phyloP scores from a whole-genome alignment of 2,329 filamentous ascomycete genomes.

The Ilyonectria sp. region DNA sequence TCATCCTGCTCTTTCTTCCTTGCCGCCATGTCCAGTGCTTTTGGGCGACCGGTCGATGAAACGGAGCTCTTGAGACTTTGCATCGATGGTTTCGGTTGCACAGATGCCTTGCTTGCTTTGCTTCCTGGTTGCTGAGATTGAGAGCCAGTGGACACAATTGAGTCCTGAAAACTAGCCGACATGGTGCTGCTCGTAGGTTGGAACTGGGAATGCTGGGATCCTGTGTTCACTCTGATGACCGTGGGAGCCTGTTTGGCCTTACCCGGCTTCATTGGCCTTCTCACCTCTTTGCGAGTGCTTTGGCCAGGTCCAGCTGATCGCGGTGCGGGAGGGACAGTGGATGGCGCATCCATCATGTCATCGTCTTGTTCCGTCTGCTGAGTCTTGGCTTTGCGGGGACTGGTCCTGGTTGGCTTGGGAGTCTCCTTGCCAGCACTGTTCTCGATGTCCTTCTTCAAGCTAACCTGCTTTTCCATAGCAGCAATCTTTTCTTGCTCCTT shows the following conservation, averaged over 20 bases:
- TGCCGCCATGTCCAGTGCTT: conserved; percentile 81
- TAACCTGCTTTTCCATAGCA: conserved; percentile 67
- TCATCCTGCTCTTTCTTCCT: conserved; percentile 91
- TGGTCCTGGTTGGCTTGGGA: conserved; percentile 63
- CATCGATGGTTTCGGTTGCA: conserved; percentile 70
- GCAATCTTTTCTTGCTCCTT: conserved; percentile 70
- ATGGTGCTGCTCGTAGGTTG: conserved; percentile 72
- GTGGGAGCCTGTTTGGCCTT: conserved; percentile 78
- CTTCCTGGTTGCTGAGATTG: conserved; percentile 65
- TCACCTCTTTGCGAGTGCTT: conserved; percentile 66
- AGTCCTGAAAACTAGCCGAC: conserved; percentile 71
- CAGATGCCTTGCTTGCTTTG: conserved; percentile 78
- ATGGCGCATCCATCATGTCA: conserved; percentile 71
- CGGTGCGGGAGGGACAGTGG: conserved; percentile 71
- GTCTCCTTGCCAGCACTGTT: conserved; percentile 57
- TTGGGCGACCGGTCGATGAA: conserved; percentile 75
- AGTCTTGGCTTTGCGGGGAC: conserved; percentile 66
- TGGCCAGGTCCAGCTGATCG: conserved; percentile 65
- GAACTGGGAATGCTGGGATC: conserved; percentile 73
- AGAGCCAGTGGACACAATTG: conserved; percentile 36
- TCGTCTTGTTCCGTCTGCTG: conserved; percentile 59
- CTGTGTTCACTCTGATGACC: conserved; percentile 79
- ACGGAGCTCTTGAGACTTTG: conserved; percentile 72
- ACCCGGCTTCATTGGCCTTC: conserved; percentile 73
- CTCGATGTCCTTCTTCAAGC: conserved; percentile 69